Base-by-base conservation (phyloP, 257 asterid species). In the Penstemon barbatus region DNA sequence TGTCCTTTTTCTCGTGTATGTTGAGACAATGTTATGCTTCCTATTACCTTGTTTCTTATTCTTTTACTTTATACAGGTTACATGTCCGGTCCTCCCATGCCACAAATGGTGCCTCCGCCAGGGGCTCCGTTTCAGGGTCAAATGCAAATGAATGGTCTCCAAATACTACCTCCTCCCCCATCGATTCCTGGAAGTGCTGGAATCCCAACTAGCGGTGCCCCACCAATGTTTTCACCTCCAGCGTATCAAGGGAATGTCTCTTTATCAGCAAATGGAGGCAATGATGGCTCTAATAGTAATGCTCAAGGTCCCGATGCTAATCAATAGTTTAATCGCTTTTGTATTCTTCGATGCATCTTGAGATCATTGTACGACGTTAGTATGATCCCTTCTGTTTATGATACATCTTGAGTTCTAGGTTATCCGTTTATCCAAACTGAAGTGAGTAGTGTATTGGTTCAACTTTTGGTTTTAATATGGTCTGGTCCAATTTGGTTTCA, bases 51-150 rank as follows among this genome's bases (percentile, higher is more conserved):
- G 33, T 25, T 25, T 25, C 12, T 61, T 12, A 41, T 44, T 54
- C 25, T 40, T 40, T 63, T n/a, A 19, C 3, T 45, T 41, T 43
- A 18, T 66, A 74, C 85, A 90, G 98, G 93, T 75, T 90, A 82
- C 74, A 71, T 71, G 55, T 54, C 75, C 6, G 69, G 57, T 61
- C 86, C 79, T 44, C 78, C 49, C 5, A 81, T 88, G 92, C 86
- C 83, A 40, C 86, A 79, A 57, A 89, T 87, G 96, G 8, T 75
- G 66, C 80, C 87, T 52, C 96, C 96, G 56, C 94, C 89, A 0
- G 89, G 87, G 69, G 83, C 89, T 38, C 87, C 88, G 33, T 13
- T 78, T 43, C 89, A 91, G 0, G 92, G 91, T 63, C 97, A 89
- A 71, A 66, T 82, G 75, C 97, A 89, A 69, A 66, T 82, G 75